Evolutionary conservation across 176 grass and related monocot species (phyloP), one percentile per base, ranked within the genome.

Genomic region (Metroxylon sagu): DNA sequence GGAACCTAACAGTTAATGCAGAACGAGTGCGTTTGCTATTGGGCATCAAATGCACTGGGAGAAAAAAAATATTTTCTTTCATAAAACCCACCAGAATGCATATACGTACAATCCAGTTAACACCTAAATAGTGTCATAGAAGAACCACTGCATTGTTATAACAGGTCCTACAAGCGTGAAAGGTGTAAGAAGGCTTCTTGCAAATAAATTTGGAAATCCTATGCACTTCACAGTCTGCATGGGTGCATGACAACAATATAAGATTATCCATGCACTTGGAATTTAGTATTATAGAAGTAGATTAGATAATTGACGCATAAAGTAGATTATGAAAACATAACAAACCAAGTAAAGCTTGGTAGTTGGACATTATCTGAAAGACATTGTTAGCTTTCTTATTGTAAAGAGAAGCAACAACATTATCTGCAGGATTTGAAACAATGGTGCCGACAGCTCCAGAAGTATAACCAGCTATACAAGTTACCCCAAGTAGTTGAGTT

Each of bases 131-230:
- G 76, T 82, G 60, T 97, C 87, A 19, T 97, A 97, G 63, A 88
- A 88, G 82, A 97, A 92, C 93, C 87, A 97, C 61, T 97, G 93
- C 87, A 97, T 77, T 27, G 81, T 92, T 74, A 92, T 70, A 54
- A 97, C 84, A 0, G 87, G 93, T 54, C 93, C 93, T 48, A 88
- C 93, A 68, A 97, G 84, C 12, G 87, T 83, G 52, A 97, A 83
- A 23, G 84, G 78, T 51, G 92, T 77, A 4, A 84, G 81, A 49
- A 97, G 76, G 66, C 87, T 97, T 88, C 87, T 88, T 63, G 79
- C 88, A 71, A 97, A 91, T 78, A 97, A 80, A 70, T 83, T 68
- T 16, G 62, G 71, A 61, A 97, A 12, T 26, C 93, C 93, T 57
- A 97, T 91, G 66, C 65, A 85, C 71, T 83, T 85, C 28, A 80